These are phyloP conservation scores for Sclerotinia spermophila DNA, from an alignment of 2,329 filamentous ascomycete genomes.

Conservation along the genomic window DNA sequence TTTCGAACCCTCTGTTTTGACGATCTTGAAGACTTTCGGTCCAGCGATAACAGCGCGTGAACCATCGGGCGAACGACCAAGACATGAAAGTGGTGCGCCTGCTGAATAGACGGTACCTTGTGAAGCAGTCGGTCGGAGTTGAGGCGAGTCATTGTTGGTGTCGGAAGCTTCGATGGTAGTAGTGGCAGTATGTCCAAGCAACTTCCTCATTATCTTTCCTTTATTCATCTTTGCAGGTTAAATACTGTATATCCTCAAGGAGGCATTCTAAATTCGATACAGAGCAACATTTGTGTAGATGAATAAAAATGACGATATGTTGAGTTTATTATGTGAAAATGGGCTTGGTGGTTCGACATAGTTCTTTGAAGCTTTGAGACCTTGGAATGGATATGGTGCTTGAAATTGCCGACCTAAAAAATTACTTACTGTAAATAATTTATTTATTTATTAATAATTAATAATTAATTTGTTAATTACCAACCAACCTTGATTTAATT, in stretches of 20 bases:
- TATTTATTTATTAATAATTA: no score
- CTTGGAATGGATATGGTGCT: not conserved
- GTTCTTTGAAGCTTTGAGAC: not conserved
- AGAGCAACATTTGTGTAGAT: not conserved
- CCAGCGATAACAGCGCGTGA: slow-evolving; percentile 55
- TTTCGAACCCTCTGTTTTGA: slow-evolving; percentile 47
- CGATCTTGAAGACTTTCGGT: slow-evolving; percentile 58
- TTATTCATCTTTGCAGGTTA: slow-evolving; percentile 33
- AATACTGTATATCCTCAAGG: slow-evolving; percentile 23
- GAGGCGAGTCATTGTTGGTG: slow-evolving; percentile 27
- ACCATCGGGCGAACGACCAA: slow-evolving; percentile 57
- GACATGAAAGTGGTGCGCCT: slow-evolving; percentile 51
- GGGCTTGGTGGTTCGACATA: no score
- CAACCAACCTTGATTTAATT: no score
- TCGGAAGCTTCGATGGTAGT: slow-evolving; percentile 27
- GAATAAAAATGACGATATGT: not conserved
- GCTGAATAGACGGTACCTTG: slow-evolving; percentile 54
- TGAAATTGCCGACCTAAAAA: slow-evolving; percentile 1
- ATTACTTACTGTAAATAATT: no score
- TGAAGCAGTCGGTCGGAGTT: slow-evolving; percentile 41
- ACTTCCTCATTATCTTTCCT: slow-evolving; percentile 36
- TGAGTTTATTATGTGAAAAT: not conserved
- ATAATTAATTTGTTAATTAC: no score
- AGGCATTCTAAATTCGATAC: slow-evolving; percentile 26
- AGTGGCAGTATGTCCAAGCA: slow-evolving; percentile 31